Base-by-base conservation (phyloP, 139 green algal species). In the Chlorella vulgaris region DNA sequence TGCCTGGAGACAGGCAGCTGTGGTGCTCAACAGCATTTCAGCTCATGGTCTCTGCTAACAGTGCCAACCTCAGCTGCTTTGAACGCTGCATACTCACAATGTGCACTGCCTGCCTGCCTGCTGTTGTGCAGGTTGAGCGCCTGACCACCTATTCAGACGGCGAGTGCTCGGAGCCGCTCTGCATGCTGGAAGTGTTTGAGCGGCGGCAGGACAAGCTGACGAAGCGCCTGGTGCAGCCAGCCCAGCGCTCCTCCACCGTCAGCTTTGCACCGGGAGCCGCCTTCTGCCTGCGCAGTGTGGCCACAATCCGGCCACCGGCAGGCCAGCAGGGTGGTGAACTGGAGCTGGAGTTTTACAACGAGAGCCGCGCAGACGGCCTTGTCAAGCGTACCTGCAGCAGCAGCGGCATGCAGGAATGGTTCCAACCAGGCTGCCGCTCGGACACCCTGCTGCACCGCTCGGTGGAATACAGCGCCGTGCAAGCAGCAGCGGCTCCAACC, bases 141-240 rank as follows among this genome's bases (percentile, higher is more conserved):
- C 39, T 80, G 33, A 80, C 74, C 10, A 80, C 74, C 0, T 80
- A 61, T n/a, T 28, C 43, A 67, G 94, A 78, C 85, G 86, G n/a
- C 70, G 73, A 79, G 53, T 69, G 65, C 66, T 47, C 31, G 47
- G 1, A 21, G 1, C 62, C 66, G 18, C 28, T 65, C 29, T 68
- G 47, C 4, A 33, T 76, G 65, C 55, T 74, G 1, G 90, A 95
- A 82, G 74, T 65, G 42, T 95, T 93, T 70, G 67, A 82, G 13
- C 83, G 92, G 19, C 89, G 92, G 13, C 89, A 90, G 53, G 93
- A 97, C 78, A 83, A 87, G 24, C 82, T 97, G 61, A 76, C 89
- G 40, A 78, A 74, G 29, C 87, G 92, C 0, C 85, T 91, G 76
- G 81, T n/a, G 39, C n/a, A 31, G 29, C 65, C 77, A 0, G 77